These are phyloP conservation scores for Fomitiporia mediterranea DNA, from an alignment of 1,284 basidiomycete genomes.

Conservation along the genomic window DNA sequence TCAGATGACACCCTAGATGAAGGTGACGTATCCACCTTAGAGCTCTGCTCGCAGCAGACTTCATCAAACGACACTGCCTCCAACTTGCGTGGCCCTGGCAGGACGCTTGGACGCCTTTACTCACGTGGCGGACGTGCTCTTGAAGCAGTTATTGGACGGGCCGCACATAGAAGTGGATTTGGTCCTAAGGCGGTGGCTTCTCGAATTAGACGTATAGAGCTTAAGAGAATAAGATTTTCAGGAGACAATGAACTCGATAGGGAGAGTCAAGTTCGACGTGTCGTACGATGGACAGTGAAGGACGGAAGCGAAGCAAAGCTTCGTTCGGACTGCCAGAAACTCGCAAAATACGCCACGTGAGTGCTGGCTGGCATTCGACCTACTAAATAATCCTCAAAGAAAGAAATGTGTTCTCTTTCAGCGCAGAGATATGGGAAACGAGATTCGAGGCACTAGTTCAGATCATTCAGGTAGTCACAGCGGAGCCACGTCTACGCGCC, in stretches of 20 bases:
- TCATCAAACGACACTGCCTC: slow-evolving; percentile 1
- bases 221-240: background rate
- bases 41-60: slow-evolving; percentile 3
- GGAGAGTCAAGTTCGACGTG: background rate
- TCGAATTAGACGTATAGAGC: no score
- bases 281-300: no score
- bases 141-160: background rate
- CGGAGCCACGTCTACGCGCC: background rate
- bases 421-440: no score
- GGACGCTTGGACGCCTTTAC: slow-evolving; percentile 7
- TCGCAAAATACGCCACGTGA: no score
- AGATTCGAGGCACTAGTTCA: background rate
- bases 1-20: background rate
- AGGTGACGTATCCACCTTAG: background rate
- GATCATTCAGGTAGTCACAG: slow-evolving; percentile 1
- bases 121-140: slow-evolving; percentile 8
- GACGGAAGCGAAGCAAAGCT: no score
- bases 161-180: slow-evolving; percentile 1
- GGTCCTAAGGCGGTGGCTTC: no score
- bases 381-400: background rate
- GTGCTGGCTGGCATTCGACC: background rate
- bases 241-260: background rate
- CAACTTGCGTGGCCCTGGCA: slow-evolving; percentile 3
- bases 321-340: no score
- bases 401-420: background rate